These are phyloP conservation scores for Neonectria coccinea DNA, from an alignment of 2,329 filamentous ascomycete genomes.

Conservation along the genomic window DNA sequence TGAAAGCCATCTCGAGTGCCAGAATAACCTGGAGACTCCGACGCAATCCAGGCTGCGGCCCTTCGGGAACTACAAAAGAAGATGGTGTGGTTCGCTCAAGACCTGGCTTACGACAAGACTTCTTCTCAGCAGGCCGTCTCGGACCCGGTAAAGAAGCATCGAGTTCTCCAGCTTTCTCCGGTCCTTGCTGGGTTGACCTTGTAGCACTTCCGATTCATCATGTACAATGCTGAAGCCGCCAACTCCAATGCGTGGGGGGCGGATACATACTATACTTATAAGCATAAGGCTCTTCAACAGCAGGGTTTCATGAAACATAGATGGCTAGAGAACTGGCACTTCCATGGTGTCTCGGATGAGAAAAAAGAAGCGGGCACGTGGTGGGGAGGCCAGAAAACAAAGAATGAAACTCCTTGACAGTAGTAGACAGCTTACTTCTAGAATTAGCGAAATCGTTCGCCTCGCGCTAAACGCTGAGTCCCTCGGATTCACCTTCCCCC, in stretches of 20 bases:
- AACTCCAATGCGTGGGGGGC: constrained; percentile 55
- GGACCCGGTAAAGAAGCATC: constrained; percentile 36
- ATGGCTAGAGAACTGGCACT: constrained; percentile 47
- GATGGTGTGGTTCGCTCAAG: too few species aligned
- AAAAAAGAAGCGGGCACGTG: too few species aligned
- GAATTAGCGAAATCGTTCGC: too few species aligned
- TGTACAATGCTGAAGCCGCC: constrained; percentile 48
- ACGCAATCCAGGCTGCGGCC: background rate
- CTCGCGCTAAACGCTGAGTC: too few species aligned
- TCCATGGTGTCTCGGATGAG: too few species aligned
- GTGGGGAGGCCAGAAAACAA: too few species aligned
- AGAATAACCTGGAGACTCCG: background rate
- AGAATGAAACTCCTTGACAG: too few species aligned
- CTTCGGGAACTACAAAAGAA: too few species aligned
- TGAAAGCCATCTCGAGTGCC: constrained; percentile 5
- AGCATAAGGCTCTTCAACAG: constrained; percentile 55
- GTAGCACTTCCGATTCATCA: constrained; percentile 48
- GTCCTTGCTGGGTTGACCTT: constrained; percentile 54
- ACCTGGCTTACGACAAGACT: too few species aligned
- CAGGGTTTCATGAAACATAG: constrained; percentile 42
- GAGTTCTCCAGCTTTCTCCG: constrained; percentile 51
- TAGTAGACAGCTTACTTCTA: too few species aligned
- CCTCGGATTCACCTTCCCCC: too few species aligned
- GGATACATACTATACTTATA: constrained; percentile 51
- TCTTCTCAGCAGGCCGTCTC: too few species aligned